Evolutionary conservation across 2,329 filamentous ascomycete genomes (phyloP), one percentile per base, ranked within the genome.

Genomic region (Botrytis paeoniae): DNA sequence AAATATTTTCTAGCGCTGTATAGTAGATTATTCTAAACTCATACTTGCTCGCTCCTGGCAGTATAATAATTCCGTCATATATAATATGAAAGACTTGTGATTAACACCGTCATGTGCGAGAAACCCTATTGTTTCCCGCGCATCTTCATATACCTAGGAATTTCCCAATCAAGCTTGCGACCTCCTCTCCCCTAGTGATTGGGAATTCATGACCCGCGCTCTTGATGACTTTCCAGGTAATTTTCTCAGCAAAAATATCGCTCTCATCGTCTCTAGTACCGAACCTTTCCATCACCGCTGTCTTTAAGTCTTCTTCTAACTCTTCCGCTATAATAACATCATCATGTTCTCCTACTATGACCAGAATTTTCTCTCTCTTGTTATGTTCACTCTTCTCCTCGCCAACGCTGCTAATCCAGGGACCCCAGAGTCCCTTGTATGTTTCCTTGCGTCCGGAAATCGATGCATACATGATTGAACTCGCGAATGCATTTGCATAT

Each of bases 401-500:
- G 22, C 1, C 20, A 10, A 1, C 10, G 22, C 8, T 54, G 8
- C 16, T 16, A 12, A 0, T 6, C 7, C 63, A 2, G 10, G 43
- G 1, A 1, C 45, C 68, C 70, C 80, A 83, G 10, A 91, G 81
- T 73, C 81, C 79, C 57, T 78, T 78, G 86, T 87, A 91, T 45
- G 83, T 83, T 32, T 83, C 83, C 29, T 87, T 83, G 81, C 89
- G 86, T 18, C 83, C 84, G 70, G 85, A 84, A 72, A 91, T 82
- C 16, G 88, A 88, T 18, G 85, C 86, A 75, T 86, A 81, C 62
- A 85, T 84, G 72, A 91, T 83, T 64, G 86, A 87, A 66, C 85
- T 87, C 83, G 89, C 87, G 79, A 91, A 90, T 14, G 88, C 85
- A 12, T 84, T 84, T 20, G 91, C 84, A 79, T 91, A 91, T 18